Evolutionary conservation across 1,284 basidiomycete species (phyloP).

Genomic region (Singerocomus inundabilis): DNA sequence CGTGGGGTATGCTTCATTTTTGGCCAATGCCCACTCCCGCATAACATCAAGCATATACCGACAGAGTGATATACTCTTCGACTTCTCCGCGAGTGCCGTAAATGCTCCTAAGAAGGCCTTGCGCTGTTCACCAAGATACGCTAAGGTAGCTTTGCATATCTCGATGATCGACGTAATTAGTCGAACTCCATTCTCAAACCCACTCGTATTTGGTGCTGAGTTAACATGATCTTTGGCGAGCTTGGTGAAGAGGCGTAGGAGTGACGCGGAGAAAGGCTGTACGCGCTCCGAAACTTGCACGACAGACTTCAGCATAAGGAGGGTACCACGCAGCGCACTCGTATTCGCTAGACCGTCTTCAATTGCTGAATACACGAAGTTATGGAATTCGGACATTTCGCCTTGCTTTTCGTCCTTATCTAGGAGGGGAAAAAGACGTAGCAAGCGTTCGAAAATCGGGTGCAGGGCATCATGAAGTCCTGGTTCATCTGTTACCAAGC

Average conservation of each 20-base stretch:
- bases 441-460: constrained; percentile 84
- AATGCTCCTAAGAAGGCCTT: constrained; percentile 74
- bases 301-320: constrained; percentile 88
- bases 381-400: constrained; percentile 76
- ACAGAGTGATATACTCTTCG: constrained; percentile 80
- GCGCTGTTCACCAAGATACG: constrained; percentile 68
- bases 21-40: constrained; percentile 85
- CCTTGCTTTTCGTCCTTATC: constrained; percentile 77
- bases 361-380: constrained; percentile 74
- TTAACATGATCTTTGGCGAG: constrained; percentile 88
- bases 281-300: constrained; percentile 85
- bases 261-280: constrained; percentile 73
- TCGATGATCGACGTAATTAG: constrained; percentile 68
- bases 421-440: constrained; percentile 79
- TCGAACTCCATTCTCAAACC: constrained; percentile 60
- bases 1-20: constrained; percentile 83
- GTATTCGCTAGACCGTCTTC: constrained; percentile 79
- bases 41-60: constrained; percentile 86
- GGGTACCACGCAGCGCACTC: constrained; percentile 73
- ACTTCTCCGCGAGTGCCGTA: constrained; percentile 87
- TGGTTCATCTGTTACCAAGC: constrained; percentile 76
- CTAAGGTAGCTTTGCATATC: constrained; percentile 65
- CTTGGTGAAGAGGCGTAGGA: constrained; percentile 86
- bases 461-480: constrained; percentile 77
- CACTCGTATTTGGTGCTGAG: constrained; percentile 44